Evolutionary conservation across 129 eudicot species (phyloP).

Genomic region (Flaveria bidentis): DNA sequence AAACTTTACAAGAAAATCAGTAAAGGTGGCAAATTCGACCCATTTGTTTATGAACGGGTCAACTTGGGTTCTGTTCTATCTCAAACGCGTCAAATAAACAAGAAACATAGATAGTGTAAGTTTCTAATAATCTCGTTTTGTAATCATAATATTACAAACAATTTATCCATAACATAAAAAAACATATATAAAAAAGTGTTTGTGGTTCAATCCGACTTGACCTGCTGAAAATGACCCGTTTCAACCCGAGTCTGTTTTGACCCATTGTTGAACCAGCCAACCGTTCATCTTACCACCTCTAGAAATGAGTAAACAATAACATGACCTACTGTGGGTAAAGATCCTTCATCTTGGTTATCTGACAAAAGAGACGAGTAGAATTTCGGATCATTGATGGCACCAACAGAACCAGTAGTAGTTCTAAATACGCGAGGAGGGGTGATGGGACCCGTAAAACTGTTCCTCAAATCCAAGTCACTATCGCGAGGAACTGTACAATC

Average conservation of each 20-base stretch:
- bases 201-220: neutral
- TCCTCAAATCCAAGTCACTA: slow-evolving; percentile 73
- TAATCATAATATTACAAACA: too few relatives aligned
- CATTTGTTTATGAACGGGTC: neutral
- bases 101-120: neutral
- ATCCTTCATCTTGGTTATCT: slow-evolving; percentile 53
- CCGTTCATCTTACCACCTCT: neutral
- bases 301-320: neutral
- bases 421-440: slow-evolving; percentile 59
- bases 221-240: neutral
- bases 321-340: slow-evolving; percentile 38
- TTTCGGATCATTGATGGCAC: slow-evolving; percentile 72
- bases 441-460: slow-evolving; percentile 73
- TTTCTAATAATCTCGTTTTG: neutral
- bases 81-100: neutral
- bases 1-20: neutral
- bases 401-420: slow-evolving; percentile 60
- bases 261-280: neutral
- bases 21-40: neutral
- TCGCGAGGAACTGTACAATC: slow-evolving; percentile 63
- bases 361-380: slow-evolving; percentile 75
- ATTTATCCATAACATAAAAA: neutral
- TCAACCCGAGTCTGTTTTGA: neutral
- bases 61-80: neutral
- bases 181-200: neutral